Evolutionary conservation across 176 grass and related monocot species (phyloP).

Genomic region (Paspalum vaginatum): DNA sequence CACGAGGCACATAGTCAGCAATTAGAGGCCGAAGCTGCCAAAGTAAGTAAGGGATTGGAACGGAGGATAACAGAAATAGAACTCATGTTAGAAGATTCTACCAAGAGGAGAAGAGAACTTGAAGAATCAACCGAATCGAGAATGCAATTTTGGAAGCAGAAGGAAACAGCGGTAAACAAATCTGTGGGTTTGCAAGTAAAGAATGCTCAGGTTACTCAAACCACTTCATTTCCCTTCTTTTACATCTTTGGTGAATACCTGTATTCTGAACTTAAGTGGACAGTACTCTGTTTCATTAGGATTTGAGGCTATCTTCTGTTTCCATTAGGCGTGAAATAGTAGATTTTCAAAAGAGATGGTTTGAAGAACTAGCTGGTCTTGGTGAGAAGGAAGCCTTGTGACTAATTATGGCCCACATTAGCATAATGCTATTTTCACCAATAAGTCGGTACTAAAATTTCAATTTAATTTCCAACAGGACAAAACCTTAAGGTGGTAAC

Average conservation of each 20-base stretch:
- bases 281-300: conserved; percentile 54
- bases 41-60: conserved; percentile 51
- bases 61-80: conserved; percentile 60
- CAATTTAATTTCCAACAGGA: conserved; percentile 35
- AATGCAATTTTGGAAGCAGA: conserved; percentile 57
- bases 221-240: neutral
- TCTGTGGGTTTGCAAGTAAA: conserved; percentile 55
- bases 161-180: conserved; percentile 38
- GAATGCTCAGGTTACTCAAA: conserved; percentile 50
- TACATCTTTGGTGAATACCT: neutral
- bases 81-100: conserved; percentile 59
- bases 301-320: conserved; percentile 70
- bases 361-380: conserved; percentile 60
- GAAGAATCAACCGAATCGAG: conserved; percentile 52
- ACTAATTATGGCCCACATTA: conserved; percentile 19
- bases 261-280: conserved; percentile 34
- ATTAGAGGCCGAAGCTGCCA: conserved; percentile 47
- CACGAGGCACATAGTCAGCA: conserved; percentile 43
- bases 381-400: conserved; percentile 41
- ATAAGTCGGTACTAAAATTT: conserved; percentile 36
- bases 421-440: conserved; percentile 16
- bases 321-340: conserved; percentile 57
- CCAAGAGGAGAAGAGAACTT: conserved; percentile 53
- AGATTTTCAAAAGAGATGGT: conserved; percentile 61
- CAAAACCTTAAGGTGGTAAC: conserved; percentile 58